Evolutionary conservation across 1,284 basidiomycete species (phyloP).

Genomic region (Volvariella volvacea): DNA sequence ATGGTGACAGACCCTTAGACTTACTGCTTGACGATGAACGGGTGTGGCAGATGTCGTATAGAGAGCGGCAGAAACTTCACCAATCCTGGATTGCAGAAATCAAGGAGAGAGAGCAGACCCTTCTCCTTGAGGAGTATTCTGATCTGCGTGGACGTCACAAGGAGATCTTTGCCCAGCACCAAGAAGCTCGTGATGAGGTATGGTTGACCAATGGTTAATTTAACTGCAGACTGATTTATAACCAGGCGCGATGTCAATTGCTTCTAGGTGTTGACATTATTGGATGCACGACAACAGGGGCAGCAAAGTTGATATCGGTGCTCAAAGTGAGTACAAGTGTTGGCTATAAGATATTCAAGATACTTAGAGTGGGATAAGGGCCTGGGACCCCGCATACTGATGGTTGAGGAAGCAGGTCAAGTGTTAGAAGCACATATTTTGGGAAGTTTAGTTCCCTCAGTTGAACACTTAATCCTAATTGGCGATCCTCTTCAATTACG

Average conservation of each 20-base stretch:
- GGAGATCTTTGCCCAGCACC: conserved; percentile 17
- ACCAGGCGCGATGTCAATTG: conserved; percentile 35
- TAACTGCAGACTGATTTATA: background rate
- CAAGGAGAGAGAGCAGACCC: conserved; percentile 20
- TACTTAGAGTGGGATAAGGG: conserved; percentile 24
- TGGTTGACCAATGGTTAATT: conserved; percentile 6
- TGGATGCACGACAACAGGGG: conserved; percentile 70
- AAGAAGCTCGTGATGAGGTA: conserved; percentile 33
- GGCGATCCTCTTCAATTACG: conserved; percentile 69
- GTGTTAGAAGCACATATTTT: conserved; percentile 71
- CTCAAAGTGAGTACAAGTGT: conserved; percentile 37
- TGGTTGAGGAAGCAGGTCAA: conserved; percentile 73
- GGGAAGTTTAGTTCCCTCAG: conserved; percentile 51
- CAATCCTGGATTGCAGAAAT: conserved; percentile 27
- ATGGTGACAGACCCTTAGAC: conserved; percentile 27
- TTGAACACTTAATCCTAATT: conserved; percentile 60
- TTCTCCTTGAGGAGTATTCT: conserved; percentile 28
- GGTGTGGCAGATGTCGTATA: conserved; percentile 6
- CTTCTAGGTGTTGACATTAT: conserved; percentile 52
- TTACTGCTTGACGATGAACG: conserved; percentile 30
- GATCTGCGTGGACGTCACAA: conserved; percentile 22
- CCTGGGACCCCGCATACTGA: conserved; percentile 46
- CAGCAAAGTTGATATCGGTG: conserved; percentile 54
- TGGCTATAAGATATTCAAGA: conserved; percentile 2
- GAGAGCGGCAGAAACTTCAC: conserved; percentile 31